phyloP scores from a whole-genome alignment of 139 green algal genomes.

The Ostreobium quekettii region DNA sequence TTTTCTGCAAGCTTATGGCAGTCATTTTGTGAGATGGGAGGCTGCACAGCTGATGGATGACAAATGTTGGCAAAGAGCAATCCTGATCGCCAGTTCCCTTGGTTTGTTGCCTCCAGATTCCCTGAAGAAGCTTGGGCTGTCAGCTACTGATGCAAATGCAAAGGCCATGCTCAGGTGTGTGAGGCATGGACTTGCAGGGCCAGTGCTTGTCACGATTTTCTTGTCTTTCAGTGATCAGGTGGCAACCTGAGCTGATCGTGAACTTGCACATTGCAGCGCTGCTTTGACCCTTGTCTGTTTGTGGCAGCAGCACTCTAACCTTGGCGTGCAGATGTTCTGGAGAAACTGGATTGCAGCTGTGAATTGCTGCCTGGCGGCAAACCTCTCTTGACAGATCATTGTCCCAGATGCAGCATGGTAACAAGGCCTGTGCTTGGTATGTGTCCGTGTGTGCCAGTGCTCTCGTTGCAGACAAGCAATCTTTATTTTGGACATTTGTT shows the following conservation, averaged over 20 bases:
- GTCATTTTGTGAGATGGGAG: too few species aligned
- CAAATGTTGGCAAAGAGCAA: too few species aligned
- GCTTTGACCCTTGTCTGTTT: neutral
- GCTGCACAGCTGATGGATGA: too few species aligned
- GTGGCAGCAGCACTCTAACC: neutral
- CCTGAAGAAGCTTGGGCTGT: constrained; percentile 38
- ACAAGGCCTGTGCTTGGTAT: too few species aligned
- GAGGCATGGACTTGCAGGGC: neutral
- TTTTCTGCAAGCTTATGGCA: too few species aligned
- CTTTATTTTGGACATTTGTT: too few species aligned
- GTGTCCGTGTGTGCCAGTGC: neutral
- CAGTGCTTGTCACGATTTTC: neutral
- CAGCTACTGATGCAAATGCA: constrained; percentile 49
- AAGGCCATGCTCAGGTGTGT: constrained; percentile 32
- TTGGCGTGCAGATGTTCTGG: neutral
- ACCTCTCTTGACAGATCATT: neutral
- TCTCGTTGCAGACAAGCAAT: neutral
- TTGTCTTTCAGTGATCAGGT: too few species aligned
- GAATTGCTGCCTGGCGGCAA: too few species aligned
- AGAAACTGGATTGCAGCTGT: too few species aligned
- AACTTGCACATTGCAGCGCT: neutral
- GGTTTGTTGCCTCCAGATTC: constrained; percentile 23
- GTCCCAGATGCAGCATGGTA: neutral
- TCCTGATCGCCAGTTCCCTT: too few species aligned
- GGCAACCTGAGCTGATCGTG: too few species aligned